Base-by-base conservation (phyloP, 129 eudicot genomes). In the Tagetes patula region DNA sequence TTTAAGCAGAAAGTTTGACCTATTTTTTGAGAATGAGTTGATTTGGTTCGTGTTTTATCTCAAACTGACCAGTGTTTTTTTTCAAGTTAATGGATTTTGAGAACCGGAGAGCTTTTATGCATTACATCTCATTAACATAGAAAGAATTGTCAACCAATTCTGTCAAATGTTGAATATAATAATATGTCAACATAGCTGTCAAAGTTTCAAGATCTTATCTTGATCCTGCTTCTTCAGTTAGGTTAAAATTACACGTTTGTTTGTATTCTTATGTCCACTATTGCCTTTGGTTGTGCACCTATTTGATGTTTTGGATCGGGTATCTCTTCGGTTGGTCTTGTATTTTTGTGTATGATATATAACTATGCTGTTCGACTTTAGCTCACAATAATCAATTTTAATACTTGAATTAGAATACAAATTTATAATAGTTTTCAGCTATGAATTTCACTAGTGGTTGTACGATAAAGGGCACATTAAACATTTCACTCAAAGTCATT, bases 291-390 rank as follows among this genome's bases (percentile, higher is more conserved):
- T 82, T 39, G 89, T 72, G 93, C 96, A 87, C 72, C 94, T 93
- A 1, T 90, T 81, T 75, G 94, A 90, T 66, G 96, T 85, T 32
- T 89, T 93, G 4, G 91, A 90, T 70, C 94, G 89, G 27, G 27
- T 20, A 20, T 20, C 27, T 20, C 27, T 20, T 20, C 0, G 27
- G 27, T 20, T 20, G 27, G 27, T 20, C 27, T 20, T 20, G 27
- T 20, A 0, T 20, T 20, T 20, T 20, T 20, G 27, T 20, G 27
- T 20, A 20, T 20, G 27, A 20, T 20, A 20, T 20, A 20, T 20
- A 20, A 20, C 27, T 20, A 20, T 20, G 27, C 27, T 20, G 27
- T 64, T 82, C 87, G 0, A 30, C 3, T 0, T 55, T 8, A 30
- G 8, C 36, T 55, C 11, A 2, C 5, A 8, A 0, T 1, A 53